Evolutionary conservation across 805 yeast species (phyloP), one percentile per base, ranked within the genome.

Genomic region (Wickerhamomyces chambardii): DNA sequence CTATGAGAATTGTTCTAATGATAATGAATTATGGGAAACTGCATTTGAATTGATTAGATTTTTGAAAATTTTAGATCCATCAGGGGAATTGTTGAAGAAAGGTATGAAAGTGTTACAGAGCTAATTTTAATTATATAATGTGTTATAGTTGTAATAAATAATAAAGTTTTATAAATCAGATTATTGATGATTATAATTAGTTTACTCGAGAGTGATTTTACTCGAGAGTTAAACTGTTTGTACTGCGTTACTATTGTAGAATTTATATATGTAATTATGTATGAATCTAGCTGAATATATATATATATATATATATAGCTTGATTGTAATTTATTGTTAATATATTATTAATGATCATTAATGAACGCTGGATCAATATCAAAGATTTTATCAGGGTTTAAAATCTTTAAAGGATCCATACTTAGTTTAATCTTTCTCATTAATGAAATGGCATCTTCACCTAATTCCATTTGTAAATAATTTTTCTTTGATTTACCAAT

Each of bases 381-480:
- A 58, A 84, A 81, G 11, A 84, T 70, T 50, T 84, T 85, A 46
- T 84, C 95, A 0, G 90, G 92, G 47, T 84, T 84, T 54, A 84
- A 50, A 28, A 84, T 70, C 37, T 82, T 62, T 39, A 75, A 69
- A 3, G 90, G 90, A 45, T 84, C 95, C 39, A 84, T 50, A 1
- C 87, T 75, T 43, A 79, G 50, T 51, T 84, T 84, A 34, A 84
- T 55, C 35, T 69, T 72, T 50, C 92, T 70, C 95, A 84, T 84
- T 28, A 78, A 54, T 45, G 72, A 73, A 17, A 84, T 69, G 0
- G 92, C 70, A 2, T 70, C 79, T 3, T 63, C 59, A 2, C 90
- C 92, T 22, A 84, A 56, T 53, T 84, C 95, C 41, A 62, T 58
- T 27, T 66, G 63, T 28, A 84, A 54, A 37, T 68, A 75, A 24